These are phyloP conservation scores for Phytophthora quininea DNA, from an alignment of 352 stramenopile species.

Conservation along the genomic window DNA sequence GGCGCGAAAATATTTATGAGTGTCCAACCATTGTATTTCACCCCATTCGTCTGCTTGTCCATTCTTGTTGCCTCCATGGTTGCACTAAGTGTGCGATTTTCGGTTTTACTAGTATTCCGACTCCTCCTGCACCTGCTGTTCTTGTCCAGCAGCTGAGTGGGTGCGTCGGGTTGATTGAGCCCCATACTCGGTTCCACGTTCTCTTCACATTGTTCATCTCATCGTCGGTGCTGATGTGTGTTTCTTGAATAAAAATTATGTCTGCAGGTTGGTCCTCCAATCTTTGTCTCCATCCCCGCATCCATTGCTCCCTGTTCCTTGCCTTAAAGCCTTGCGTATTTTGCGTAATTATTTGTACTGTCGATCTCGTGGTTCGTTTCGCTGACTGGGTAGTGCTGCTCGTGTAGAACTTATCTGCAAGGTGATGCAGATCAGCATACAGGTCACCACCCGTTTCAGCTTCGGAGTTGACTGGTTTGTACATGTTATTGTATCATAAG, in stretches of 20 bases:
- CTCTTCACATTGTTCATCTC: not conserved
- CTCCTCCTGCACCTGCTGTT: not conserved
- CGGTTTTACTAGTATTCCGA: slow-evolving; percentile 6
- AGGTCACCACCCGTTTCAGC: not conserved
- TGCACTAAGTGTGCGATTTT: not conserved
- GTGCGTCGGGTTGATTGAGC: not conserved
- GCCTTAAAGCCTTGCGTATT: slow-evolving; percentile 11
- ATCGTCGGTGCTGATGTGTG: slow-evolving; percentile 1
- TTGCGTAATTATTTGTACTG: slow-evolving; percentile 5
- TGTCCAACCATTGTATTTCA: slow-evolving; percentile 1
- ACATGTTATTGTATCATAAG: not conserved
- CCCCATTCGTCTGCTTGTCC: slow-evolving; percentile 3
- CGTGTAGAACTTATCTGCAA: slow-evolving; percentile 1
- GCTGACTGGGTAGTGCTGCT: not conserved
- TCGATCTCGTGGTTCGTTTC: not conserved
- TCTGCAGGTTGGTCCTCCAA: not conserved
- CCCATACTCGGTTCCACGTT: slow-evolving; percentile 1
- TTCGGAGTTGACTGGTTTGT: no score
- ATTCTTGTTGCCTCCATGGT: not conserved
- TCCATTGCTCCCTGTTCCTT: not conserved
- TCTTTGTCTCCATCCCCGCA: slow-evolving; percentile 3
- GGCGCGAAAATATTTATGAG: slow-evolving; percentile 3
- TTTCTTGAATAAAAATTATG: slow-evolving; percentile 18
- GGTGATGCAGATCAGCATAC: slow-evolving; percentile 5
- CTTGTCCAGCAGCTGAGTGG: slow-evolving; percentile 9